Conservation (phyloP, 2,329 filamentous ascomycete genomes). For the Stagonosporopsis tanaceti region DNA sequence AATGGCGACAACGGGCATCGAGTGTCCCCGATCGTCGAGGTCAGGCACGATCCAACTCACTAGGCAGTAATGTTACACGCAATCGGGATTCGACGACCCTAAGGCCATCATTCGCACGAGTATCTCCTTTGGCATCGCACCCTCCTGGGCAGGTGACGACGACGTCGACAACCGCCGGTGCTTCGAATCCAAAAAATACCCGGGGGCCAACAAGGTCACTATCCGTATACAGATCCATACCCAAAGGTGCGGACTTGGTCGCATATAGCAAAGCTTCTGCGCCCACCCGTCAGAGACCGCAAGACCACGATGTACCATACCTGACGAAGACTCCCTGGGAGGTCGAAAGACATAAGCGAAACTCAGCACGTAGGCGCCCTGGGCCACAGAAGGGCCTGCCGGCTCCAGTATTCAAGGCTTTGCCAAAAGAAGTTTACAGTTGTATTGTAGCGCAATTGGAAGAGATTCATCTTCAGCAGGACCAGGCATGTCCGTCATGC, state of each 20-base stretch:
- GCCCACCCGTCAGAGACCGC: neutral
- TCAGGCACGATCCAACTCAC: neutral
- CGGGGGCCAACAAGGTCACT: neutral
- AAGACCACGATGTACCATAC: constrained; percentile 29
- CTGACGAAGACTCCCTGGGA: constrained; percentile 52
- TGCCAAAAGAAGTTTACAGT: constrained; percentile 64
- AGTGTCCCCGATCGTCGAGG: neutral
- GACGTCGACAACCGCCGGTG: neutral
- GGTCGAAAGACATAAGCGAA: constrained; percentile 40
- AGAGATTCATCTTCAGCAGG: constrained; percentile 49
- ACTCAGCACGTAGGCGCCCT: constrained; percentile 44
- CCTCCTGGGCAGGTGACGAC: neutral
- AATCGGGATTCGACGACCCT: neutral
- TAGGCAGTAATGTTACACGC: neutral
- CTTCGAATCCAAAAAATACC: neutral
- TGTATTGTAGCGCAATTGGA: constrained; percentile 62
- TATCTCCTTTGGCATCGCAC: neutral
- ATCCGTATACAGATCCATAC: neutral
- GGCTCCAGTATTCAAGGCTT: constrained; percentile 51
- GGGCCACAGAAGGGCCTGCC: constrained; percentile 29
- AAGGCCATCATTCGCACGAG: neutral
- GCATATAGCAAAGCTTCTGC: constrained; percentile 8
- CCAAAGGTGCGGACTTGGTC: constrained; percentile 1
- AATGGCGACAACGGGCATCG: neutral
- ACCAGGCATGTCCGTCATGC: constrained; percentile 59